Evolutionary conservation across 208 protist species (phyloP), one percentile per base, ranked within the genome.

Genomic region (Herpetomonas tarakana): DNA sequence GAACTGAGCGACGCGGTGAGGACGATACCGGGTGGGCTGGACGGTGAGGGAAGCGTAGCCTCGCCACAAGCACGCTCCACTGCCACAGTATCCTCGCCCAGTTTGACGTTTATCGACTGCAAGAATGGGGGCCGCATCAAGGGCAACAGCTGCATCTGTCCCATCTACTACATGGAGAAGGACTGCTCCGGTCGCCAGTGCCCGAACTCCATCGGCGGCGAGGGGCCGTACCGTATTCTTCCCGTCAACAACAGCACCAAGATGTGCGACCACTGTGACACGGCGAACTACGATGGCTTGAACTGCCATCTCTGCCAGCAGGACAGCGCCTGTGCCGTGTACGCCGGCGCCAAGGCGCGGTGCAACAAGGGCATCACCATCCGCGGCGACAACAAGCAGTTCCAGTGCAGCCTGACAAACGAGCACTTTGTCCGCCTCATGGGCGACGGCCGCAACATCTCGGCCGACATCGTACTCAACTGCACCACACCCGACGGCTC

Each of bases 251-350:
- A 44, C 2, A 24, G 11, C 11, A 78, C 27, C n/a, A 62, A 74
- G 57, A 55, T 76, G 38, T 91, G 83, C 52, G 80, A 86, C 21
- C 31, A 52, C 49, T 86, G 77, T 52, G 66, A 82, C 28, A 7
- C 2, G 2, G 31, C 49, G 1, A 52, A 71, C 24, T 95, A 77
- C 61, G 51, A 30, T 2, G 89, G 89, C 14, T 26, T 93, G 26
- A 78, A 62, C 57, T 95, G 89, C 53, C 81, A 93, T 41, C 31
- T 89, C 26, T 95, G 89, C 57, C 64, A 79, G 47, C 61, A 51
- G 19, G 55, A 88, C 53, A 55, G 11, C 27, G 75, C 79, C 22
- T 95, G 89, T 64, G 52, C 21, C 26, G 26, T 4, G 18, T 57
- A 71, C 44, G 63, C 54, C 35, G 82, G 73, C 21, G 22, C 24